A percentile compares a stretch with the other conserved stretches of the same genome.
Conservation (phyloP, 2,329 filamentous ascomycete genomes). For the Fonsecaea multimorphosa region DNA sequence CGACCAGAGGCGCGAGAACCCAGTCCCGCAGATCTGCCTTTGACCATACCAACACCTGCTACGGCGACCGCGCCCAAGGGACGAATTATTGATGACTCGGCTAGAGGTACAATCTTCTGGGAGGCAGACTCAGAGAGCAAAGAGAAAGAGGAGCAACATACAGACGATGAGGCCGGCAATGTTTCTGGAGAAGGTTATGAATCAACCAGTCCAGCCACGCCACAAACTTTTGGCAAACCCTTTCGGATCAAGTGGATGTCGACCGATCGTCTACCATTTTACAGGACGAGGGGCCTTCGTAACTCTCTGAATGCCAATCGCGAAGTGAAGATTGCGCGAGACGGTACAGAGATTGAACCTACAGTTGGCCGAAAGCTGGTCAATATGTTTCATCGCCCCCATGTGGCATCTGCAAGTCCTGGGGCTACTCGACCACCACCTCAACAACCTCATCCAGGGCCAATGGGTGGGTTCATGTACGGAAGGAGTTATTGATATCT, state of each 20-base stretch:
- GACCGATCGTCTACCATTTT: slow-evolving; percentile 82
- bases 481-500: slow-evolving; percentile 26
- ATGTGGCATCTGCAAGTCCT: slow-evolving; percentile 21
- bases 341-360: slow-evolving; percentile 91
- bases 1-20: slow-evolving; percentile 60
- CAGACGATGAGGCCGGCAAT: slow-evolving; percentile 33
- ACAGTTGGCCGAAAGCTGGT: slow-evolving; percentile 76
- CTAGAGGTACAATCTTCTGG: slow-evolving; percentile 97
- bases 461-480: slow-evolving; percentile 29
- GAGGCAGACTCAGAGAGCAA: slow-evolving; percentile 68
- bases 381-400: slow-evolving; percentile 66
- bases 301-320: slow-evolving; percentile 96
- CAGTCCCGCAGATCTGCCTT: slow-evolving; percentile 67
- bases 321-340: slow-evolving; percentile 93
- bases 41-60: slow-evolving; percentile 78
- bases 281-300: slow-evolving; percentile 80
- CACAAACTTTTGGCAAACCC: slow-evolving; percentile 83
- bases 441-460: slow-evolving; percentile 24
- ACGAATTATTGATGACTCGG: slow-evolving; percentile 88
- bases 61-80: slow-evolving; percentile 80
- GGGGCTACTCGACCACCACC: slow-evolving; percentile 20
- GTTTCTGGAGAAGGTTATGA: slow-evolving; percentile 34
- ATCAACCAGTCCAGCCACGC: slow-evolving; percentile 28
- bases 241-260: slow-evolving; percentile 92
- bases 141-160: slow-evolving; percentile 54